Evolutionary conservation across 164 flowering plant species (phyloP).

Genomic region (Magnolia officinalis): DNA sequence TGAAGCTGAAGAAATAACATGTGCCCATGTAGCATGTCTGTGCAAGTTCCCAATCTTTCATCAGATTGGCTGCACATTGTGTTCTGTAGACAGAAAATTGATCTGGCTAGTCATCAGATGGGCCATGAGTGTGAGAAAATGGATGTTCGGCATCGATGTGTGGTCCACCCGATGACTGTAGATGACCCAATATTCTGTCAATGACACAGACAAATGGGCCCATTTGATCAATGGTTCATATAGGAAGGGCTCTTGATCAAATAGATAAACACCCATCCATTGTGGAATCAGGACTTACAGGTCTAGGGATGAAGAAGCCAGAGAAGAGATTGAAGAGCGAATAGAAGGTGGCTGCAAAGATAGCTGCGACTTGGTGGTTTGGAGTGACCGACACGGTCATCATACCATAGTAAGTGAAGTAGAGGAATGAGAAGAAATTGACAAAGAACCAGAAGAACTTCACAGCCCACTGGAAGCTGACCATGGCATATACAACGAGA

Average conservation of each 20-base stretch:
- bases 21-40: no score
- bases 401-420: slow-evolving; percentile 57
- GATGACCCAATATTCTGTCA: no score
- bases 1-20: no score
- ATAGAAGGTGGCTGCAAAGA: slow-evolving; percentile 71
- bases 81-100: no score
- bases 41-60: no score
- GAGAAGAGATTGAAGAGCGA: slow-evolving; percentile 79
- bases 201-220: no score
- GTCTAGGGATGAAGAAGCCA: slow-evolving; percentile 80
- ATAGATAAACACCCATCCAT: not conserved
- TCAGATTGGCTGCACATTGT: no score
- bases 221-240: not conserved
- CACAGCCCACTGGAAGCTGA: slow-evolving; percentile 42
- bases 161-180: no score
- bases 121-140: no score
- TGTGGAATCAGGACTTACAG: slow-evolving; percentile 37
- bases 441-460: slow-evolving; percentile 44
- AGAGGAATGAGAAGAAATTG: slow-evolving; percentile 41
- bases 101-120: no score
- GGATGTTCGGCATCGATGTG: no score
- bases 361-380: slow-evolving; percentile 43
- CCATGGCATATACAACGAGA: slow-evolving; percentile 43
- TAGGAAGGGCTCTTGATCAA: not conserved
- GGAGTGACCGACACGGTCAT: slow-evolving; percentile 53